Evolutionary conservation across 805 yeast species (phyloP).

Genomic region (Wickerhamomyces xylosicus): DNA sequence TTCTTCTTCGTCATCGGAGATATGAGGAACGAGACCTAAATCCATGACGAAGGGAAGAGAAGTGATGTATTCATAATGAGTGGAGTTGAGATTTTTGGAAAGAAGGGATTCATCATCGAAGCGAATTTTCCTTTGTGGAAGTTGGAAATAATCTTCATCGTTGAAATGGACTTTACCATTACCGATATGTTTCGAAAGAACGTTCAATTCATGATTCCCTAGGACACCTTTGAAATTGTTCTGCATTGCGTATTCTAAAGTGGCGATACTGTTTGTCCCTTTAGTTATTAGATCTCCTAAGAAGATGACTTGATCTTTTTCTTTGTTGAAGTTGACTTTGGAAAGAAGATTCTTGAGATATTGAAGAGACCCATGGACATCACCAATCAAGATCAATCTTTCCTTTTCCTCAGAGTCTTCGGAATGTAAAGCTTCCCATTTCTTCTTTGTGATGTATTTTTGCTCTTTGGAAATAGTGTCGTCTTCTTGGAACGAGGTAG

Average conservation of each 20-base stretch:
- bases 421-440: background rate
- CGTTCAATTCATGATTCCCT: constrained; percentile 82
- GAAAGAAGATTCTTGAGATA: constrained; percentile 44
- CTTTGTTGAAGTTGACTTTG: constrained; percentile 34
- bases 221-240: constrained; percentile 61
- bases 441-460: background rate
- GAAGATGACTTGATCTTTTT: constrained; percentile 50
- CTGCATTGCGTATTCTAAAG: constrained; percentile 54
- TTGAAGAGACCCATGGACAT: constrained; percentile 71
- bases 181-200: constrained; percentile 51
- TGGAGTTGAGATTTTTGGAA: constrained; percentile 1
- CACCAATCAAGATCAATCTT: constrained; percentile 69
- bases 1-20: background rate
- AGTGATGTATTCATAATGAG: constrained; percentile 20
- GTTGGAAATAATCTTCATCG: constrained; percentile 9
- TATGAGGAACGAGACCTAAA: background rate
- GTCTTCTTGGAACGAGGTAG: background rate
- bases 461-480: background rate
- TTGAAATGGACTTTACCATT: constrained; percentile 21
- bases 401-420: constrained; percentile 1
- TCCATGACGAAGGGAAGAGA: background rate
- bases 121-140: constrained; percentile 12
- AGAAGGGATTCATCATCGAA: constrained; percentile 8
- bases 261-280: constrained; percentile 67
- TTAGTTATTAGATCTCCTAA: constrained; percentile 83